Conservation (phyloP, 495 filamentous ascomycete species). For the Penicilliopsis zonata region DNA sequence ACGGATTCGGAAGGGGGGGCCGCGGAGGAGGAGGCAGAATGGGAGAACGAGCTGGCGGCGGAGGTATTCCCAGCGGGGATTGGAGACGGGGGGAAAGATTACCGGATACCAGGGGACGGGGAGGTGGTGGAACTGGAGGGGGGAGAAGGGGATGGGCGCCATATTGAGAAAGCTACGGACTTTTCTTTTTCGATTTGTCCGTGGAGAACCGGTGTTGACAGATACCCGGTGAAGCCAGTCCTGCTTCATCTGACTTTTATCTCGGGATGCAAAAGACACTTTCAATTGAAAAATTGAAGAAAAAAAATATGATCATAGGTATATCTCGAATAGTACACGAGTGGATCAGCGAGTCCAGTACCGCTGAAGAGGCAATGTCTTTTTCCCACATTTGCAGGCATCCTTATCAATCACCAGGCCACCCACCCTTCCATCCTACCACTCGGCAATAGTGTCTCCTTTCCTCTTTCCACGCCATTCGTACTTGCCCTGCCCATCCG, state of each 20-base stretch:
- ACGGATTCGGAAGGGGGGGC: conserved; percentile 27
- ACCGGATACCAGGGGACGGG: conserved; percentile 20
- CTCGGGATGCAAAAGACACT: not conserved
- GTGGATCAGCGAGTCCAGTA: conserved; percentile 6
- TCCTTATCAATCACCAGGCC: too few relatives aligned
- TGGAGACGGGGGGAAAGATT: conserved; percentile 34
- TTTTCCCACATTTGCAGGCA: too few relatives aligned
- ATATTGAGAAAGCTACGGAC: conserved; percentile 13
- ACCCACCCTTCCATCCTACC: conserved; percentile 25
- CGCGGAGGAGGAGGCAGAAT: conserved; percentile 19
- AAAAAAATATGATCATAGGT: not conserved
- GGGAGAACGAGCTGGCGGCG: conserved; percentile 12
- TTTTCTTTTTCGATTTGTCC: not conserved
- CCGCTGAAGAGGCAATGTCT: too few relatives aligned
- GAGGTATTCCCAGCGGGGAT: conserved; percentile 22
- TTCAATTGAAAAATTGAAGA: conserved; percentile 1
- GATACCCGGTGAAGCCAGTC: not conserved
- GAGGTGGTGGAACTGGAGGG: conserved; percentile 17
- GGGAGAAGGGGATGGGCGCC: conserved; percentile 33
- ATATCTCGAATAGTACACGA: too few relatives aligned
- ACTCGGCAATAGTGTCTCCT: conserved; percentile 71
- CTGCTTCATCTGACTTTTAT: not conserved
- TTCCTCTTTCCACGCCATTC: conserved; percentile 77
- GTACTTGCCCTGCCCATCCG: conserved; percentile 60
- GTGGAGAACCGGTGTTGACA: not conserved